Evolutionary conservation across 192 early-diverging fungal genomes (phyloP), one percentile per base, ranked within the genome.

Genomic region (Backusella circina): DNA sequence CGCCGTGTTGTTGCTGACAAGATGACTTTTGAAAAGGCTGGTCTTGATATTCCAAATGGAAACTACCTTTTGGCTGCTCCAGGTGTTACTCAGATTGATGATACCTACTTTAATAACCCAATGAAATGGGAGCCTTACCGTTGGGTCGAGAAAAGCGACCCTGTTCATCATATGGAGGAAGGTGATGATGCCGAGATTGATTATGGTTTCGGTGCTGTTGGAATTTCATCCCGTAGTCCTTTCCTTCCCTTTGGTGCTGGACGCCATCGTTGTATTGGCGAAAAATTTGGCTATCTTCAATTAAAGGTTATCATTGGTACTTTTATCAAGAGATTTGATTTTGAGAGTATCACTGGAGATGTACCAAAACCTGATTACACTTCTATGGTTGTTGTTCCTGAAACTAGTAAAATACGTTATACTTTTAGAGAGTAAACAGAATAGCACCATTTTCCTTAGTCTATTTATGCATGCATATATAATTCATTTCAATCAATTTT

Each of bases 191-290:
- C 76, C 5, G 84, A 87, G 74, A 84, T 87, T 31, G 92, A 94
- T 82, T 94, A 90, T 77, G 93, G 93, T 32, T 94, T 91, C 80
- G 93, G 93, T 72, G 88, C 85, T 72, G 86, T 92, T 47, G 85
- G 84, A 23, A 79, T 80, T 21, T 84, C 84, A 21, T 95, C 97
- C 10, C 87, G 88, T 76, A 91, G 88, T 70, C 91, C 93, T 31
- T 97, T 91, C 81, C 88, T 99, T 79, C 97, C 97, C 35, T 99
- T 99, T 86, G 97, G 97, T 76, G 97, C 96, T 21, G 95, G 90
- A 41, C 93, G 97, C 66, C 97, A 99, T 89, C 88, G 97, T 70
- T 99, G 97, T 86, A 99, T 99, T 84, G 97, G 97, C 66, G 97
- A 99, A 83, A 85, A 89, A 64, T 99, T 99, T 86, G 96, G 94